phyloP scores from a whole-genome alignment of 345 rosid species.

The Citrus mangshanensis region DNA sequence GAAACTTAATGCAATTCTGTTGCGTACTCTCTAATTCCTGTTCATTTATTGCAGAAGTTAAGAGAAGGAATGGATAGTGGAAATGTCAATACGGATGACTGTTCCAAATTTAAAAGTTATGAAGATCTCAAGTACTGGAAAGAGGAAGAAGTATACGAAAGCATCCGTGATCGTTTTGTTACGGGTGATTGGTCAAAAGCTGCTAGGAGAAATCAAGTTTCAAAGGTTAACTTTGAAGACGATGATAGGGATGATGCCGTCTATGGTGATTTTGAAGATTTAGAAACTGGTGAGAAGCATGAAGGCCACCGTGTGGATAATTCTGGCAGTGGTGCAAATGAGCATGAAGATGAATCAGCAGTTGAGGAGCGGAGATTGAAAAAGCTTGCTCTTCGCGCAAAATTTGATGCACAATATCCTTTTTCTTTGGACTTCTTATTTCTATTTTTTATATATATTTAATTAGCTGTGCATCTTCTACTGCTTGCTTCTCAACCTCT shows the following conservation, averaged over 20 bases:
- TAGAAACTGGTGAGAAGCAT: slow-evolving; percentile 74
- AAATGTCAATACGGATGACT: slow-evolving; percentile 54
- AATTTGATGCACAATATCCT: too few species aligned
- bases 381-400: slow-evolving; percentile 3
- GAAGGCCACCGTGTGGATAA: slow-evolving; percentile 32
- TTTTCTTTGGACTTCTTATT: neutral
- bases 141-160: slow-evolving; percentile 59
- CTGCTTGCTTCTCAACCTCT: neutral
- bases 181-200: slow-evolving; percentile 86
- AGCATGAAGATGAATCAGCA: slow-evolving; percentile 25
- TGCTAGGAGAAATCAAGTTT: slow-evolving; percentile 50
- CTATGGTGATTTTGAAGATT: slow-evolving; percentile 89
- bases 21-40: neutral
- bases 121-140: slow-evolving; percentile 64
- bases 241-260: slow-evolving; percentile 44
- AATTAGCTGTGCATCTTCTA: too few species aligned
- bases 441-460: too few species aligned
- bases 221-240: slow-evolving; percentile 29
- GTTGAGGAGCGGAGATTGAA: too few species aligned
- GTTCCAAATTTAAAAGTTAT: slow-evolving; percentile 61
- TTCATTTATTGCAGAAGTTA: slow-evolving; percentile 42
- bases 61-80: slow-evolving; percentile 44
- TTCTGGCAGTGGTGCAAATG: slow-evolving; percentile 23
- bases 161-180: slow-evolving; percentile 82
- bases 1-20: neutral